These are phyloP conservation scores for Linnemannia schmuckeri DNA, from an alignment of 192 early-diverging fungal species.

Conservation along the genomic window DNA sequence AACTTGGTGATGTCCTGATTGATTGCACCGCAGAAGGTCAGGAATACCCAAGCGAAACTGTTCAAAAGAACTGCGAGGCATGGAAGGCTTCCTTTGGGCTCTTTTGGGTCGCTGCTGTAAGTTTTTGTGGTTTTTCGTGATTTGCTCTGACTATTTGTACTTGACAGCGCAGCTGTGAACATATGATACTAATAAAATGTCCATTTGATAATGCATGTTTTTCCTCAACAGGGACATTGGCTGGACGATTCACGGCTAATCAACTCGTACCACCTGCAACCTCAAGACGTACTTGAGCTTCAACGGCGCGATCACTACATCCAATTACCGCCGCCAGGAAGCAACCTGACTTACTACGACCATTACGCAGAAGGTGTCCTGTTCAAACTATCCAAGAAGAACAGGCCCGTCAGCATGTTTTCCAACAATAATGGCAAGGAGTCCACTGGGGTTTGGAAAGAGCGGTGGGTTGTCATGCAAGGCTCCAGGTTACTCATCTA, in stretches of 20 bases:
- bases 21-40: constrained; percentile 7
- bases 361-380: constrained; percentile 49
- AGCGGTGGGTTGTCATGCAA: constrained; percentile 50
- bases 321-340: constrained; percentile 27
- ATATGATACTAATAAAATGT: neutral
- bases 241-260: constrained; percentile 49
- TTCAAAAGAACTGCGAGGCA: constrained; percentile 26
- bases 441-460: constrained; percentile 42
- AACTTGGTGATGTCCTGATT: constrained; percentile 22
- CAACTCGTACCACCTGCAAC: constrained; percentile 37
- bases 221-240: constrained; percentile 41
- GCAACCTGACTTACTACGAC: constrained; percentile 28
- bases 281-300: constrained; percentile 41
- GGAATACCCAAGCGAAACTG: neutral
- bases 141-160: neutral
- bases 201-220: neutral
- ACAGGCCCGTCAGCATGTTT: constrained; percentile 30
- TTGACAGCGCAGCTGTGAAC: neutral
- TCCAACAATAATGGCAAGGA: constrained; percentile 27
- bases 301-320: constrained; percentile 46
- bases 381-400: constrained; percentile 53
- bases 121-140: neutral
- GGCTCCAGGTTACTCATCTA: constrained; percentile 42
- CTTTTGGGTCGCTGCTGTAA: constrained; percentile 53
- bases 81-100: constrained; percentile 46